Evolutionary conservation across 2,329 filamentous ascomycete genomes (phyloP).

Genomic region (Phaeosphaeriaceae sp.): DNA sequence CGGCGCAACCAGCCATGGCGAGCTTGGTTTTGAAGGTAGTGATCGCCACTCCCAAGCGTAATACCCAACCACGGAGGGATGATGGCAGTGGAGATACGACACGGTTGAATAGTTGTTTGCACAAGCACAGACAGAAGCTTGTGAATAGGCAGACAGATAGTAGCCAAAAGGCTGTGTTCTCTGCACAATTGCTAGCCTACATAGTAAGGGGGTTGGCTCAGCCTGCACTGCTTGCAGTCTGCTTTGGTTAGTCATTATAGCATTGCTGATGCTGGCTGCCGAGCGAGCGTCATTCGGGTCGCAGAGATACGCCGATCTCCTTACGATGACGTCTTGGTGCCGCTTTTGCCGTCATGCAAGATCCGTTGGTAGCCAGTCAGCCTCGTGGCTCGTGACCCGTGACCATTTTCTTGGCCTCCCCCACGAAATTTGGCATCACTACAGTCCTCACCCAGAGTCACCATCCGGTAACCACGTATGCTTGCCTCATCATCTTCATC

Average conservation of each 20-base stretch:
- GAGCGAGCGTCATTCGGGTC: no score
- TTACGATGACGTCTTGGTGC: constrained; percentile 1
- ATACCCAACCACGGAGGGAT: no score
- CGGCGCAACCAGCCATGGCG: neutral
- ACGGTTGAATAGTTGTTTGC: neutral
- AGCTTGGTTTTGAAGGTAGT: constrained; percentile 5
- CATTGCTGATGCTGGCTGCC: neutral
- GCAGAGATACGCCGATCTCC: neutral
- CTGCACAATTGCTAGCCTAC: no score
- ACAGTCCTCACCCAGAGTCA: no score
- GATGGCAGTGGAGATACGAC: neutral
- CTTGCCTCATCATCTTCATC: no score
- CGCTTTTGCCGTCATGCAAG: neutral
- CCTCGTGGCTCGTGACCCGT: no score
- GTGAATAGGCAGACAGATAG: neutral
- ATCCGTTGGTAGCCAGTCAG: neutral
- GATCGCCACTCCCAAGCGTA: constrained; percentile 2
- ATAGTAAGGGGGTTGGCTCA: no score
- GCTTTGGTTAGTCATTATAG: no score
- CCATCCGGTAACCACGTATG: no score
- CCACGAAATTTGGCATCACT: no score
- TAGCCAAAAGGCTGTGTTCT: neutral
- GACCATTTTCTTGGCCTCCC: no score
- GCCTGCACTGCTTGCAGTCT: no score
- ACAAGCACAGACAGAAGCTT: neutral